Evolutionary conservation across 495 filamentous ascomycete genomes (phyloP), one percentile per base, ranked within the genome.

Genomic region (Aspergillus asperescens): DNA sequence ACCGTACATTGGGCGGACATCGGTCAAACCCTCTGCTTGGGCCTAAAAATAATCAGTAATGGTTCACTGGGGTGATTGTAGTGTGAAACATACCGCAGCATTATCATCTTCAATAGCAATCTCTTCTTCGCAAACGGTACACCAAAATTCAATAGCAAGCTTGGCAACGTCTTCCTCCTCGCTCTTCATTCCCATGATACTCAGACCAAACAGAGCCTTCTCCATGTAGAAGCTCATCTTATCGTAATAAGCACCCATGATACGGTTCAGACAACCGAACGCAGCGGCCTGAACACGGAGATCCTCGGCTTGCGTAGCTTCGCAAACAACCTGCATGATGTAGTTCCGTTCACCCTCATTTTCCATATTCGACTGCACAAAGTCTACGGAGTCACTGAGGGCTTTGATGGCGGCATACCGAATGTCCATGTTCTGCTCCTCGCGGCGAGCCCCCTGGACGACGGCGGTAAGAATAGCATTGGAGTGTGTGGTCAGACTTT

Each of bases 151-250:
- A 55, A 98, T 89, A 20, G 93, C 93, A 23, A 98, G 80, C 78
- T 98, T 98, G 35, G 94, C 85, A 32, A 97, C 94, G 69, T 97
- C 93, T 67, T 98, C 93, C 60, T 98, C 93, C 8, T 88, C 86
- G 67, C 83, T 92, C 78, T 93, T 95, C 94, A 98, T 98, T 50
- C 93, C 94, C 75, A 95, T 83, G 53, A 97, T 94, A n/a, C 94
- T 98, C 12, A 98, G 79, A 39, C 94, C 93, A 67, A 97, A 98
- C 31, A 98, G 77, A 39, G 93, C 93, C 80, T 96, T 97, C 80
- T 98, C 94, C 93, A 98, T 98, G 77, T 98, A 98, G 75, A 95
- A 97, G 61, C 90, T 82, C 93, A 98, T 98, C 76, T 95, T 91
- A 62, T 97, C 93, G 67, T 98, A 98, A 75, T 98, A 97, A 32